Conservation (phyloP, 2,329 filamentous ascomycete genomes). For the Colletotrichum simmondsii region DNA sequence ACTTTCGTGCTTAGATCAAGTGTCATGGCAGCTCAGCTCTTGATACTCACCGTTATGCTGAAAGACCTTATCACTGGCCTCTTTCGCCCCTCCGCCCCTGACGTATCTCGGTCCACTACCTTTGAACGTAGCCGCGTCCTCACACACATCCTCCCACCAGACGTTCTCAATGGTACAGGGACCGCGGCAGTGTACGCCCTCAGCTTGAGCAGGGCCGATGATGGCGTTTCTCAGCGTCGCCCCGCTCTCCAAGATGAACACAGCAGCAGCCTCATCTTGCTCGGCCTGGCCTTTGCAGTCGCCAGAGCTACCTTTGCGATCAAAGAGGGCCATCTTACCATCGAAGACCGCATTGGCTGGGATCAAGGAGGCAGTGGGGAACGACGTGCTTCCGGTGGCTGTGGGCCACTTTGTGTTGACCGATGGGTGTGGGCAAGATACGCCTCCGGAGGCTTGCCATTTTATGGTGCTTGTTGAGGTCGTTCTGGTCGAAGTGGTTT, state of each 20-base stretch:
- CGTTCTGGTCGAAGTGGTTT: not conserved
- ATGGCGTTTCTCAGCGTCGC: slow-evolving; percentile 8
- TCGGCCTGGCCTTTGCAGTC: not conserved
- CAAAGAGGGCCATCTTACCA: slow-evolving; percentile 1
- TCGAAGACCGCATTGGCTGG: slow-evolving; percentile 7
- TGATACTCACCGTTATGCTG: not conserved
- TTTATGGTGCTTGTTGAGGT: slow-evolving; percentile 14
- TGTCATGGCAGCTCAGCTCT: too few species aligned
- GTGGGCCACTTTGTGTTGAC: slow-evolving; percentile 17
- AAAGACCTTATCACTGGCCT: slow-evolving; percentile 7
- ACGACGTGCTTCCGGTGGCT: slow-evolving; percentile 12
- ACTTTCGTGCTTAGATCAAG: too few species aligned
- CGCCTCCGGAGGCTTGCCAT: slow-evolving; percentile 22
- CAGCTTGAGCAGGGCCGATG: slow-evolving; percentile 4
- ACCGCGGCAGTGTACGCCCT: slow-evolving; percentile 10
- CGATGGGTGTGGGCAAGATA: slow-evolving; percentile 13
- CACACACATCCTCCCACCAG: slow-evolving; percentile 12
- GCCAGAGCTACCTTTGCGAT: not conserved
- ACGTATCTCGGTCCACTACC: not conserved
- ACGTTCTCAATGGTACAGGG: slow-evolving; percentile 4
- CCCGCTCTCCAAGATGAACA: slow-evolving; percentile 4
- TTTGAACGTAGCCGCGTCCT: slow-evolving; percentile 9
- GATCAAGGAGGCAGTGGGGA: slow-evolving; percentile 9
- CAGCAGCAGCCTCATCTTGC: not conserved
- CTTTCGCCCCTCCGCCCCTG: not conserved